These are phyloP conservation scores for Pythium myriotylum DNA, from an alignment of 352 stramenopile species.

Conservation along the genomic window DNA sequence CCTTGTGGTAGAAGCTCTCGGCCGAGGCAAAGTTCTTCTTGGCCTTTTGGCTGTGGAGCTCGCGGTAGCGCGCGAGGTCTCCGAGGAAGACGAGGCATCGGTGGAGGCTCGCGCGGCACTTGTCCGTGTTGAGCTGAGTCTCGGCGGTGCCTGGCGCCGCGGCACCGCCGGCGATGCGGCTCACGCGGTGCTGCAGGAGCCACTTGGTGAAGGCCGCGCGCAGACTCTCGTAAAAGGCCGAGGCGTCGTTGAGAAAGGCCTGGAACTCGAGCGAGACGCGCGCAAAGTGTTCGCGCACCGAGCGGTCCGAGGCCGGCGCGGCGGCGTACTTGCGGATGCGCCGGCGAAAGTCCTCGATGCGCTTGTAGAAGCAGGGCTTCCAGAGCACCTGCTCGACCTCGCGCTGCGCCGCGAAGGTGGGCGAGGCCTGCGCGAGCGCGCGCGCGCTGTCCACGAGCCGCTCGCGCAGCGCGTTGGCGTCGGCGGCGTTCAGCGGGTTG, in stretches of 20 bases:
- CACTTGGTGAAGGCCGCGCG: constrained; percentile 51
- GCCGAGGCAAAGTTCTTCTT: constrained; percentile 84
- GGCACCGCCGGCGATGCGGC: constrained; percentile 24
- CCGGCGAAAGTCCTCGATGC: constrained; percentile 89
- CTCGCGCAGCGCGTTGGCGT: constrained; percentile 59
- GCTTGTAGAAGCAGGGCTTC: constrained; percentile 92
- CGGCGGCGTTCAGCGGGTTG: constrained; percentile 61
- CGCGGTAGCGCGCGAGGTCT: constrained; percentile 78
- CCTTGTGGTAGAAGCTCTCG: constrained; percentile 73
- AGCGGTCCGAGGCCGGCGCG: constrained; percentile 60
- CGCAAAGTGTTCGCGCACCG: constrained; percentile 77
- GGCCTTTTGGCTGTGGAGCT: constrained; percentile 81
- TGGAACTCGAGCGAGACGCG: constrained; percentile 77
- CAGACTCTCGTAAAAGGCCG: constrained; percentile 78
- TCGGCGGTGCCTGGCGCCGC: neutral
- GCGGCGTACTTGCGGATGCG: constrained; percentile 88
- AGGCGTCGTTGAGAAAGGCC: constrained; percentile 59
- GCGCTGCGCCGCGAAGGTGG: constrained; percentile 59
- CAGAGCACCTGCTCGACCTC: constrained; percentile 85
- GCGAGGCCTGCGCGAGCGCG: constrained; percentile 42
- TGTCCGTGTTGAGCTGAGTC: constrained; percentile 24
- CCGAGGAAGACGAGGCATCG: constrained; percentile 85
- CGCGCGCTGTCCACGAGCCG: constrained; percentile 56
- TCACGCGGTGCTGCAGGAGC: constrained; percentile 48
- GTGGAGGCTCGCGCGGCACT: constrained; percentile 69